A percentile compares a stretch with the other conserved stretches of the same genome.
phyloP scores from a whole-genome alignment of 495 filamentous ascomycete genomes.

The Penicillium manginii region DNA sequence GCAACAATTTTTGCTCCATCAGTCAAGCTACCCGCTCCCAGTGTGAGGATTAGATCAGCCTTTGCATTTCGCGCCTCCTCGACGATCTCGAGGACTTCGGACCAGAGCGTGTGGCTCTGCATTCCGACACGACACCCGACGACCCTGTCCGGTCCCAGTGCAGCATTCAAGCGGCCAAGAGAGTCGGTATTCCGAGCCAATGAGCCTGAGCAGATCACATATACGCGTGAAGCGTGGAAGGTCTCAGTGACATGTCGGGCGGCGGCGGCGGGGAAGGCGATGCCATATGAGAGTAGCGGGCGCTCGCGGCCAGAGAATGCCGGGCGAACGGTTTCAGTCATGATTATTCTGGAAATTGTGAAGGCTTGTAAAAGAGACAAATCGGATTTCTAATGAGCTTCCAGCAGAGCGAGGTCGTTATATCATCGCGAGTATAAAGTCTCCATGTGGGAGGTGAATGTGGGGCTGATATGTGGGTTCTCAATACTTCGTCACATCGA shows the following conservation, averaged over 20 bases:
- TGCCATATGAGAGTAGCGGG: conserved; percentile 53
- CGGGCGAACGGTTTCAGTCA: conserved; percentile 41
- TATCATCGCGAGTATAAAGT: conserved; percentile 4
- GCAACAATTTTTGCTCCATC: conserved; percentile 64
- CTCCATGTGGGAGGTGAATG: conserved; percentile 20
- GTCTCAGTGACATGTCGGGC: conserved; percentile 52
- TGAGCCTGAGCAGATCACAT: conserved; percentile 64
- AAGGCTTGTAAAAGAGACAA: not conserved
- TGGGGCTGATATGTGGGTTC: conserved; percentile 19
- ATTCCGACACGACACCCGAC: conserved; percentile 61
- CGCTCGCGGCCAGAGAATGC: conserved; percentile 41
- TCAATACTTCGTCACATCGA: not conserved
- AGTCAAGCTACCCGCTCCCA: conserved; percentile 64
- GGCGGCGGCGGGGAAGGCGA: conserved; percentile 55
- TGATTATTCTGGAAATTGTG: not conserved
- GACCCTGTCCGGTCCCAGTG: conserved; percentile 47
- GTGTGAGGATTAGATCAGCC: conserved; percentile 61
- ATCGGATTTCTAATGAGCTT: not conserved
- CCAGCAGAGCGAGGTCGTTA: not conserved
- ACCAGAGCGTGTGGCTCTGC: conserved; percentile 61
- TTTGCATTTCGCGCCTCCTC: conserved; percentile 48
- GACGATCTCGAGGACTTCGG: conserved; percentile 59
- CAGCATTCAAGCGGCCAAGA: conserved; percentile 46
- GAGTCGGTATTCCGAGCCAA: conserved; percentile 57
- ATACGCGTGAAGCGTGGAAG: conserved; percentile 57